Conservation (phyloP, 2,329 filamentous ascomycete species). For the Nigrospora osmanthi region DNA sequence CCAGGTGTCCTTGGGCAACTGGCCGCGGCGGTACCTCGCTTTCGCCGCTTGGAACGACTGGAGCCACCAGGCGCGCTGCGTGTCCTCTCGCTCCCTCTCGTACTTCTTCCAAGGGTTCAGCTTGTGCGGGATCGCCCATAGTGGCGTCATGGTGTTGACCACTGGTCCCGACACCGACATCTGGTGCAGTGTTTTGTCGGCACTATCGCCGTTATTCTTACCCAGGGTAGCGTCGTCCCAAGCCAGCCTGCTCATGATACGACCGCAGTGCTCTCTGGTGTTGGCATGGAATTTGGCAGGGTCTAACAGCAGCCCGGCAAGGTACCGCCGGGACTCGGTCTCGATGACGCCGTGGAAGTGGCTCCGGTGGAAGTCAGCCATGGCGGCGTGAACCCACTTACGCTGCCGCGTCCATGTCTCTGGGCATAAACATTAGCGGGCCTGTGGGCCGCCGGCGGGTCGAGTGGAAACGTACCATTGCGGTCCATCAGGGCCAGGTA, state of each 20-base stretch:
- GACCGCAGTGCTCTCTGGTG: conserved; percentile 40
- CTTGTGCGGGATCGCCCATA: conserved; percentile 35
- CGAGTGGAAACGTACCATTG: conserved; percentile 25
- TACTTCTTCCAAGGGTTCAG: conserved; percentile 40
- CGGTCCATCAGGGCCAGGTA: conserved; percentile 45
- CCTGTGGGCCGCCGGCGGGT: neutral
- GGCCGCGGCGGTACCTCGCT: conserved; percentile 27
- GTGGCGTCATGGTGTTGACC: conserved; percentile 39
- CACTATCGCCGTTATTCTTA: conserved; percentile 34
- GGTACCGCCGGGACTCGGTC: conserved; percentile 33
- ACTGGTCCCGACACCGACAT: conserved; percentile 45
- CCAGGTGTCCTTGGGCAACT: conserved; percentile 38
- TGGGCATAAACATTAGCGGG: conserved; percentile 8
- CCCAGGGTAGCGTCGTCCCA: conserved; percentile 42
- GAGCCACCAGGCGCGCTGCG: conserved; percentile 38
- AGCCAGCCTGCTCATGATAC: conserved; percentile 40
- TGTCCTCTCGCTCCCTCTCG: conserved; percentile 33
- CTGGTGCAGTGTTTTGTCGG: conserved; percentile 37
- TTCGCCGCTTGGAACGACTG: conserved; percentile 31
- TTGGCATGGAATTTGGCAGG: conserved; percentile 35
- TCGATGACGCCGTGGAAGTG: conserved; percentile 42
- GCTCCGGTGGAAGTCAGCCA: conserved; percentile 28
- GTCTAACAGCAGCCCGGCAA: conserved; percentile 37
- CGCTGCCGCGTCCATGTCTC: conserved; percentile 40
- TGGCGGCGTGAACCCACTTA: conserved; percentile 43